Evolutionary conservation across 208 protist species (phyloP).

Genomic region (Leptomonas seymouri): DNA sequence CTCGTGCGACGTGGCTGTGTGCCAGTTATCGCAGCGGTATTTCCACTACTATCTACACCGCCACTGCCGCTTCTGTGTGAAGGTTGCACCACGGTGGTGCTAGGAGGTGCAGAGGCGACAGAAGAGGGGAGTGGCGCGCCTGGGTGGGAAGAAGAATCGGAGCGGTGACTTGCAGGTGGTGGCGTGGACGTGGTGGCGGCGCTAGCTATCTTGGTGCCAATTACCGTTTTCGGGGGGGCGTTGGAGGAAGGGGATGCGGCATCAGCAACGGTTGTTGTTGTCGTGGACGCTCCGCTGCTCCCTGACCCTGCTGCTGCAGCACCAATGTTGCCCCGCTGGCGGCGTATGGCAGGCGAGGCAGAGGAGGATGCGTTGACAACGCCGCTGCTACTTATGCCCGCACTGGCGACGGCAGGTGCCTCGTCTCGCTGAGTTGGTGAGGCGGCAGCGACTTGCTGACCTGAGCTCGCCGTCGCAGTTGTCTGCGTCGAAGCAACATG

Average conservation of each 20-base stretch:
- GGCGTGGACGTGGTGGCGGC: neutral
- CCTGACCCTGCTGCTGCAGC: neutral
- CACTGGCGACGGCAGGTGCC: neutral
- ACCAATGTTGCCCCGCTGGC: conserved; percentile 6
- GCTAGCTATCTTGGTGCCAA: neutral
- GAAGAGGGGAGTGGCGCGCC: neutral
- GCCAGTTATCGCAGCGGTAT: neutral
- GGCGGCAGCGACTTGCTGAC: neutral
- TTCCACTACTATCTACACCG: neutral
- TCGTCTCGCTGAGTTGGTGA: neutral
- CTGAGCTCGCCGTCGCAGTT: neutral
- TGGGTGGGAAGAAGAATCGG: neutral
- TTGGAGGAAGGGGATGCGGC: neutral
- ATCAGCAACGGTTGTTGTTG: neutral
- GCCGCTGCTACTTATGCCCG: neutral
- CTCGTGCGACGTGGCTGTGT: conserved; percentile 4
- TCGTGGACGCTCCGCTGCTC: neutral
- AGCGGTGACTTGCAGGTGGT: neutral
- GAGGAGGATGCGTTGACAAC: neutral
- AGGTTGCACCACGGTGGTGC: neutral
- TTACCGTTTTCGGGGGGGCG: neutral
- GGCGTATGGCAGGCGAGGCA: neutral
- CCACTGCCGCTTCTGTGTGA: neutral
- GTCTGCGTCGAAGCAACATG: neutral
- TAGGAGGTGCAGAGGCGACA: neutral